Evolutionary conservation across 805 yeast genomes (phyloP).

Genomic region (Wickerhamomyces chambardii): DNA sequence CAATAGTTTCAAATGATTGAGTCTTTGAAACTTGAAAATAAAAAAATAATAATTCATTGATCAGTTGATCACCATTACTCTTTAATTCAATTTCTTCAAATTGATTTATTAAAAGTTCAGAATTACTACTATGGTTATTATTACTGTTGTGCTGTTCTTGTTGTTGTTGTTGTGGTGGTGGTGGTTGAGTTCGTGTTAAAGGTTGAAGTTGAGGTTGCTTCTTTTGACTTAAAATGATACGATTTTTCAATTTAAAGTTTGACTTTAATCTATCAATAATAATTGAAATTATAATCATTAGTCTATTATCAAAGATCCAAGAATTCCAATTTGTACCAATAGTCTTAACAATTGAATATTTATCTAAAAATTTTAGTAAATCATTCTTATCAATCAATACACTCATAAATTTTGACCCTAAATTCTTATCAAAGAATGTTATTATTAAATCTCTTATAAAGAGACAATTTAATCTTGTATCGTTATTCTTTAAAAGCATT

Average conservation of each 20-base stretch:
- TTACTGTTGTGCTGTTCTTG: too few species aligned
- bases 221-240: too few species aligned
- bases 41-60: conserved; percentile 2
- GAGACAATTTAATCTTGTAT: conserved; percentile 2
- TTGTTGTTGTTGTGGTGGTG: too few species aligned
- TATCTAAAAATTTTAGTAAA: conserved; percentile 5
- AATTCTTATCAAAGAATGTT: conserved; percentile 7
- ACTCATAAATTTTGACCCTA: conserved; percentile 4
- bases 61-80: too few species aligned
- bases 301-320: not conserved
- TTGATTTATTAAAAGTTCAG: too few species aligned
- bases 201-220: too few species aligned
- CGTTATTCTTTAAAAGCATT: conserved; percentile 1
- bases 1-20: conserved; percentile 8
- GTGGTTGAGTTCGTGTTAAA: too few species aligned
- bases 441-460: conserved; percentile 5
- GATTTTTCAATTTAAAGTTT: too few species aligned
- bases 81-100: too few species aligned
- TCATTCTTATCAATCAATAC: conserved; percentile 9
- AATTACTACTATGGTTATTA: too few species aligned
- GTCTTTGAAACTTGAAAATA: conserved; percentile 11
- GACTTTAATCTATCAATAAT: not conserved
- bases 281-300: not conserved
- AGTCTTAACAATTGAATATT: not conserved
- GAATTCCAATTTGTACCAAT: not conserved